phyloP scores from a whole-genome alignment of 495 filamentous ascomycete species.

The Pseudoneurospora amorphoporcata region DNA sequence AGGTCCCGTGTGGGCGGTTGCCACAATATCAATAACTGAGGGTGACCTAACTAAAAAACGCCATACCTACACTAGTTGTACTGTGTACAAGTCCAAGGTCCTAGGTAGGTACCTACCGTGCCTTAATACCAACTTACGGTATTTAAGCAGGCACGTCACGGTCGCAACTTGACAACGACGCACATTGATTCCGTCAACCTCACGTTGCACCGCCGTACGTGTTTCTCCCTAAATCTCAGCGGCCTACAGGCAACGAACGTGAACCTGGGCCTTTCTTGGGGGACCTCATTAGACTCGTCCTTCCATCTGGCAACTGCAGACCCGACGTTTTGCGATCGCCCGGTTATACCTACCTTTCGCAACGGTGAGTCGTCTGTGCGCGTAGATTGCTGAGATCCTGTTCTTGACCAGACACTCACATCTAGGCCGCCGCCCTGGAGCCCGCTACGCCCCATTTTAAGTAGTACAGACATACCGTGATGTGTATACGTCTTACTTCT shows the following conservation, averaged over 20 bases:
- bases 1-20: background rate
- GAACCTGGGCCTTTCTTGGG: background rate
- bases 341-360: background rate
- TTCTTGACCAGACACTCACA: background rate
- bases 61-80: background rate
- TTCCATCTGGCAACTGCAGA: background rate
- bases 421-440: background rate
- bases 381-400: background rate
- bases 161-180: background rate
- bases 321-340: background rate
- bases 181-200: background rate
- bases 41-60: background rate
- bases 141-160: background rate
- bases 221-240: background rate
- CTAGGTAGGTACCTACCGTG: background rate
- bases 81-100: background rate
- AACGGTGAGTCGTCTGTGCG: background rate
- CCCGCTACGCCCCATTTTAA: background rate
- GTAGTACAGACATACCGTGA: constrained; percentile 2
- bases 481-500: background rate
- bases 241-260: background rate
- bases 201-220: background rate
- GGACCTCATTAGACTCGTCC: background rate
- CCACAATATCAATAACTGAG: background rate
- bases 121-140: background rate